phyloP scores from a whole-genome alignment of 371 early-diverging fungal genomes.

The Parasitella parasitica region DNA sequence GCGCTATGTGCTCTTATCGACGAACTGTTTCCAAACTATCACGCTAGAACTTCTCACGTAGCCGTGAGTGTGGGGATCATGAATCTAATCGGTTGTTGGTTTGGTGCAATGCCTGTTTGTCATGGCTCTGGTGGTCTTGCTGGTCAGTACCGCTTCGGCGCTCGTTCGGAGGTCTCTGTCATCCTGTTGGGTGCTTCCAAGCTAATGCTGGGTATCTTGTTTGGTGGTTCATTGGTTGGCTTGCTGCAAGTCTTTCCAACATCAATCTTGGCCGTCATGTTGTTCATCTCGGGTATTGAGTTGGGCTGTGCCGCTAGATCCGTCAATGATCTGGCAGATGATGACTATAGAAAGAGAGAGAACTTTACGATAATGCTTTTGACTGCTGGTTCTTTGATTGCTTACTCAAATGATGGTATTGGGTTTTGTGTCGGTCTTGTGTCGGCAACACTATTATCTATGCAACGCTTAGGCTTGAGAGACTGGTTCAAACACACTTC shows the following conservation, averaged over 20 bases:
- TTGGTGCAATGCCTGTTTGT: slow-evolving; percentile 84
- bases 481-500: slow-evolving; percentile 14
- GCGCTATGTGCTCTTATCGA: slow-evolving; percentile 78
- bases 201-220: slow-evolving; percentile 72
- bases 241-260: slow-evolving; percentile 71
- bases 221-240: slow-evolving; percentile 78
- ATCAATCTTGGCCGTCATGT: slow-evolving; percentile 82
- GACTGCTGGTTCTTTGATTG: slow-evolving; percentile 69
- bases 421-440: slow-evolving; percentile 74
- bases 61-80: slow-evolving; percentile 77
- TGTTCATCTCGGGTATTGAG: slow-evolving; percentile 82
- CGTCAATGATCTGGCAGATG: slow-evolving; percentile 44
- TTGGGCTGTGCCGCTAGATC: slow-evolving; percentile 58
- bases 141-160: slow-evolving; percentile 92
- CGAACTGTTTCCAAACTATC: slow-evolving; percentile 78
- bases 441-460: slow-evolving; percentile 42
- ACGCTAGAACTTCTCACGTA: slow-evolving; percentile 59
- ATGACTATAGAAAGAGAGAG: slow-evolving; percentile 46
- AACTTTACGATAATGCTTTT: slow-evolving; percentile 69
- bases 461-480: slow-evolving; percentile 39
- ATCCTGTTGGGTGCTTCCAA: slow-evolving; percentile 77
- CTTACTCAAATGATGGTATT: slow-evolving; percentile 81
- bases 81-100: slow-evolving; percentile 86
- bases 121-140: slow-evolving; percentile 90
- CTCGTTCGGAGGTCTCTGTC: slow-evolving; percentile 80